Evolutionary conservation across 2,329 filamentous ascomycete genomes (phyloP).

Genomic region (Colletotrichum euphorbiae): DNA sequence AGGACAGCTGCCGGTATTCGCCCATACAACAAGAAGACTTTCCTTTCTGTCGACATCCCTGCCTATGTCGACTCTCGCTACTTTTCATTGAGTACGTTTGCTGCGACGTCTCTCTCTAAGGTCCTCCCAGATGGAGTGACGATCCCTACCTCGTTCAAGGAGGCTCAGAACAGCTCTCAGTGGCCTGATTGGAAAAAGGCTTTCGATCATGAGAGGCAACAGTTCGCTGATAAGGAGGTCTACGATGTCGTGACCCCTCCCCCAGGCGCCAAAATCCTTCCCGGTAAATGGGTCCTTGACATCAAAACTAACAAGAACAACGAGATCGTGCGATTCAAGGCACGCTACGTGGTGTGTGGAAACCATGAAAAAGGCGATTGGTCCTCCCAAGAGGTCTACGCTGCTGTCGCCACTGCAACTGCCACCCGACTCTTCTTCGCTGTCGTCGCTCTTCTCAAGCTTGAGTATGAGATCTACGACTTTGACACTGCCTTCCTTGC

Average conservation of each 20-base stretch:
- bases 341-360: neutral
- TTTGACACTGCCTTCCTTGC: neutral
- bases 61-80: neutral
- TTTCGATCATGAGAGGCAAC: neutral
- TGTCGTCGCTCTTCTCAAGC: neutral
- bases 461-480: slow-evolving; percentile 1
- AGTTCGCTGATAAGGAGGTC: neutral
- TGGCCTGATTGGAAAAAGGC: neutral
- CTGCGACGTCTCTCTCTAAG: neutral
- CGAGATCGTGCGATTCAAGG: neutral
- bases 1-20: neutral
- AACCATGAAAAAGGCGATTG: neutral
- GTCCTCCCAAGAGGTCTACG: too few relatives aligned
- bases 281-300: neutral
- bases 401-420: too few relatives aligned
- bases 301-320: neutral
- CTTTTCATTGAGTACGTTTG: neutral
- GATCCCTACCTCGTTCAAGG: neutral
- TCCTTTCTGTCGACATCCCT: neutral
- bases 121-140: neutral
- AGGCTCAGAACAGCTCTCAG: neutral
- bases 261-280: neutral
- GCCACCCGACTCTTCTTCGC: neutral
- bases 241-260: neutral
- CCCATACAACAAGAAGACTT: neutral